phyloP scores from a whole-genome alignment of 768 basidiomycete species.

The Rhizopogon rudus region DNA sequence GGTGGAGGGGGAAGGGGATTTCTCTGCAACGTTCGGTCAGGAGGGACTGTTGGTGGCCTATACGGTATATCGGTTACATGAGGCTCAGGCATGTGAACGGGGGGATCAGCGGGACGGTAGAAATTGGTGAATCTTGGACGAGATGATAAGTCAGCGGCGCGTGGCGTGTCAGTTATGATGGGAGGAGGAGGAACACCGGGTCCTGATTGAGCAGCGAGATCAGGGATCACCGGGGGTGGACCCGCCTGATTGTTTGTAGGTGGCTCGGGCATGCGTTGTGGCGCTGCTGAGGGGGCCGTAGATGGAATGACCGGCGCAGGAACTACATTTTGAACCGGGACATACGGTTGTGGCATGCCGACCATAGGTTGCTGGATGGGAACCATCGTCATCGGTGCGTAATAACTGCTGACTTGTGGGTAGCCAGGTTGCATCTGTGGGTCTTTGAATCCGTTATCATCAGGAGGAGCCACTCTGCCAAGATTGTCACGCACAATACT shows the following conservation, averaged over 20 bases:
- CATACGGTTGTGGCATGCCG: slow-evolving; percentile 22
- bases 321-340: slow-evolving; percentile 16
- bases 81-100: neutral
- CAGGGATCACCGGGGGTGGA: slow-evolving; percentile 11
- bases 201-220: slow-evolving; percentile 3
- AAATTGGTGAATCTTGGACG: slow-evolving; percentile 25
- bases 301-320: slow-evolving; percentile 11
- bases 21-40: slow-evolving; percentile 2
- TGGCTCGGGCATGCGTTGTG: slow-evolving; percentile 12
- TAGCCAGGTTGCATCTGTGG: slow-evolving; percentile 16
- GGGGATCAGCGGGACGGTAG: slow-evolving; percentile 15
- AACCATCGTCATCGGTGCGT: slow-evolving; percentile 21
- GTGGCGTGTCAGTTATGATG: slow-evolving; percentile 6
- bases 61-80: slow-evolving; percentile 1
- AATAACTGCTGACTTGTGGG: slow-evolving; percentile 19
- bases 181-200: slow-evolving; percentile 18
- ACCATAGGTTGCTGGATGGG: slow-evolving; percentile 23
- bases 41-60: slow-evolving; percentile 7
- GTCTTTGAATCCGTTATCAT: slow-evolving; percentile 13
- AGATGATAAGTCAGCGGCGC: slow-evolving; percentile 4
- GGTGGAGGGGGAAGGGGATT: slow-evolving; percentile 69
- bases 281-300: neutral
- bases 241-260: neutral
- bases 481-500: slow-evolving; percentile 18
- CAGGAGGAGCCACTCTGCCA: slow-evolving; percentile 6